Percentiles rank a stretch among this genome's conserved stretches.
Conservation (phyloP, 257 asterid genomes). For the Voacanga thouarsii region DNA sequence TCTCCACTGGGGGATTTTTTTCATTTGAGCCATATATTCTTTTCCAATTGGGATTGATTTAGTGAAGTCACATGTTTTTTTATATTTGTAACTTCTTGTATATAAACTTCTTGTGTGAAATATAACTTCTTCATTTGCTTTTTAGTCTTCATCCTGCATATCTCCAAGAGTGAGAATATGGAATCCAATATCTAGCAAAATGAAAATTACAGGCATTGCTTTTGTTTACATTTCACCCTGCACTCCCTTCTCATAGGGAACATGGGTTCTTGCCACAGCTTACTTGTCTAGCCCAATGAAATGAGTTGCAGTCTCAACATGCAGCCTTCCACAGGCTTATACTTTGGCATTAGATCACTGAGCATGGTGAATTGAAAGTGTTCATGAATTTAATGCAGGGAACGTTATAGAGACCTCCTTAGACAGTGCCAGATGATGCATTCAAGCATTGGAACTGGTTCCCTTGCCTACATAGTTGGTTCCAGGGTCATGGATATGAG, state of each 20-base stretch:
- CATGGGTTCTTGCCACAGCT: neutral
- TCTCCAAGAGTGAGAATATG: neutral
- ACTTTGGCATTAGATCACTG: neutral
- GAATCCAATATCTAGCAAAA: neutral
- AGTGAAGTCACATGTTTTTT: neutral
- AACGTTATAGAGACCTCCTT: conserved; percentile 74
- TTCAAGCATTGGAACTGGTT: conserved; percentile 96
- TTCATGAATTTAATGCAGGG: conserved; percentile 47
- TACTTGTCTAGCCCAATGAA: neutral
- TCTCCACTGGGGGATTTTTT: neutral
- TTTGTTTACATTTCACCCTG: neutral
- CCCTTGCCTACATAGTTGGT: conserved; percentile 92
- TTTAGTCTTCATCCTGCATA: neutral
- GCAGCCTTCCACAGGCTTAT: neutral
- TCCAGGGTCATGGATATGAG: conserved; percentile 98
- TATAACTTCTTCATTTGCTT: neutral
- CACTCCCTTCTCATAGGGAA: neutral
- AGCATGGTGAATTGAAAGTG: neutral
- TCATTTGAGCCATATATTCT: too few species aligned
- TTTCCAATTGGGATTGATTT: neutral
- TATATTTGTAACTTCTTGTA: neutral
- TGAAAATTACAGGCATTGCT: neutral
- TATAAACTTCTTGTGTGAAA: neutral
- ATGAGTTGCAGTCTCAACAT: neutral
- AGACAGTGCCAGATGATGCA: conserved; percentile 92